Conservation (phyloP, 768 basidiomycete genomes). For the Trametes sanguinea region DNA sequence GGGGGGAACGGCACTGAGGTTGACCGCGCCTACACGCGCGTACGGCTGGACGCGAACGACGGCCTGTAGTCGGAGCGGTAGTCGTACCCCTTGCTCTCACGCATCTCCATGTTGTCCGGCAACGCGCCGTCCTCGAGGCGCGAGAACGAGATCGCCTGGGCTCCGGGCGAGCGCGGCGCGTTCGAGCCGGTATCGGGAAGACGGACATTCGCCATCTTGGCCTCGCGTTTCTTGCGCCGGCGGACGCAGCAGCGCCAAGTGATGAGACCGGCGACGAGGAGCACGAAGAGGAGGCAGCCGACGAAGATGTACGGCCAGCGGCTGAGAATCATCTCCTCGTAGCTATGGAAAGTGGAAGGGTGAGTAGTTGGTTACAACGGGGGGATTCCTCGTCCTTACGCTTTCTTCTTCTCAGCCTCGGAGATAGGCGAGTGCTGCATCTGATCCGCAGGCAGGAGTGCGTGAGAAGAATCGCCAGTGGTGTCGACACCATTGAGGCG, state of each 20-base stretch:
- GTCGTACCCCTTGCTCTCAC: slow-evolving; percentile 10
- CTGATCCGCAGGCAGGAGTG: slow-evolving; percentile 61
- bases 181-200: slow-evolving; percentile 15
- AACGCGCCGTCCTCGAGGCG: slow-evolving; percentile 18
- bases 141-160: slow-evolving; percentile 17
- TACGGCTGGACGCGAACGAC: slow-evolving; percentile 19
- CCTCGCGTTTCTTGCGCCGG: slow-evolving; percentile 22
- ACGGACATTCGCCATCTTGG: slow-evolving; percentile 6
- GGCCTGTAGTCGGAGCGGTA: slow-evolving; percentile 13
- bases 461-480: slow-evolving; percentile 52
- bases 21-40: not conserved
- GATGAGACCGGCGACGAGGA: slow-evolving; percentile 31
- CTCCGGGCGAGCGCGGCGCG: slow-evolving; percentile 3
- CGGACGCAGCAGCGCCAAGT: slow-evolving; percentile 35
- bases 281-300: slow-evolving; percentile 33
- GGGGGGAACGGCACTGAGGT: not conserved
- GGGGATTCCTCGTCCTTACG: slow-evolving; percentile 16
- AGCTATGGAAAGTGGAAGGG: slow-evolving; percentile 17
- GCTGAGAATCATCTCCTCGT: slow-evolving; percentile 33
- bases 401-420: slow-evolving; percentile 31
- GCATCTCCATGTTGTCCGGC: slow-evolving; percentile 19
- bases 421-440: slow-evolving; percentile 57
- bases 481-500: slow-evolving; percentile 64
- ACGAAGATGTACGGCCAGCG: slow-evolving; percentile 37
- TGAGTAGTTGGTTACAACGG: not conserved